Conservation (phyloP, 768 basidiomycete genomes). For the Daedaleopsis nitida region DNA sequence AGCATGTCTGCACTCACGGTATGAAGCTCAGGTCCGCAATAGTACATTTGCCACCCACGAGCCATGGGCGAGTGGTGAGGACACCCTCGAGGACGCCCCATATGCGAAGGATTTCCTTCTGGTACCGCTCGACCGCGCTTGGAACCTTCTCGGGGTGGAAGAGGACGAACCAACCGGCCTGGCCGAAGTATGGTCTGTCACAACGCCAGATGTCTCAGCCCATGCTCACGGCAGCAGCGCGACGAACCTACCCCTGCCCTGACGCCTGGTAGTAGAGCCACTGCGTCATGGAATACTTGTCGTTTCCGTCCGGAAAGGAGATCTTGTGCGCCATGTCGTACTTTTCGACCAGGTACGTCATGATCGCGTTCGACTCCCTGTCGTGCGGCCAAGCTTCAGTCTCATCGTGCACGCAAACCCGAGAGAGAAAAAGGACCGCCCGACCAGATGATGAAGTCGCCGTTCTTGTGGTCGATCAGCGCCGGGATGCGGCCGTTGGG, state of each 20-base stretch:
- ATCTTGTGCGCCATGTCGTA: constrained; percentile 42
- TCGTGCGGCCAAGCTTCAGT: background rate
- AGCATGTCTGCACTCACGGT: background rate
- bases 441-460: constrained; percentile 29
- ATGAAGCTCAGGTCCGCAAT: constrained; percentile 17
- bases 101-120: constrained; percentile 12
- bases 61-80: constrained; percentile 9
- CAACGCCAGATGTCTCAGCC: background rate
- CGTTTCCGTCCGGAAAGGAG: constrained; percentile 1
- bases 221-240: background rate
- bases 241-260: constrained; percentile 17
- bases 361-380: constrained; percentile 37
- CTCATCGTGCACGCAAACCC: background rate
- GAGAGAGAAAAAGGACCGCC: background rate
- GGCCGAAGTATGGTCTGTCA: constrained; percentile 13
- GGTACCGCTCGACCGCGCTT: constrained; percentile 19
- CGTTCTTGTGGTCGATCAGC: constrained; percentile 27
- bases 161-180: constrained; percentile 3
- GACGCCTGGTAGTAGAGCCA: constrained; percentile 42
- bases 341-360: constrained; percentile 40
- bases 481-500: constrained; percentile 35
- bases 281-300: constrained; percentile 23
- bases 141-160: constrained; percentile 9
- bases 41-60: constrained; percentile 12
- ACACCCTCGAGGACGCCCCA: constrained; percentile 12